Evolutionary conservation across 2,329 filamentous ascomycete genomes (phyloP).

Genomic region (Cordyceps javanica): DNA sequence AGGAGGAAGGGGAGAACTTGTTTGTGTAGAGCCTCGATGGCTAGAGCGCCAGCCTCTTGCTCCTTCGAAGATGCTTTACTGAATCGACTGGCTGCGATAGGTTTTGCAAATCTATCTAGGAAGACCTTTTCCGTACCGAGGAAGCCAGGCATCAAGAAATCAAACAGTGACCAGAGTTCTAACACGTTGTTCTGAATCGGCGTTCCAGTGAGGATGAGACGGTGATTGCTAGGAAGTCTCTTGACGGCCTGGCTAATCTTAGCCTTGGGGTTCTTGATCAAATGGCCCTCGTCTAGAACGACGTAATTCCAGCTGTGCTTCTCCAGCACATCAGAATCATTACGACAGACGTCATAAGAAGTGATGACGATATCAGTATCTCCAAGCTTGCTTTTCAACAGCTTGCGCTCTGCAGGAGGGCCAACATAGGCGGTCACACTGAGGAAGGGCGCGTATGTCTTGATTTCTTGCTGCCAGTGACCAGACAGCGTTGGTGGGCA

Average conservation of each 20-base stretch:
- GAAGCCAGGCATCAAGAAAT: constrained; percentile 98
- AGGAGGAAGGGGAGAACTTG: constrained; percentile 95
- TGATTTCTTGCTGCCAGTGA: constrained; percentile 98
- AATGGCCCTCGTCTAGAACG: constrained; percentile 91
- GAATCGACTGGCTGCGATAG: constrained; percentile 88
- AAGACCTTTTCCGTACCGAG: constrained; percentile 94
- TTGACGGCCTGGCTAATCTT: constrained; percentile 95
- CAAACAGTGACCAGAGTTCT: constrained; percentile 95
- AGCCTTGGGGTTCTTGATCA: constrained; percentile 98
- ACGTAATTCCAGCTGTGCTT: constrained; percentile 95
- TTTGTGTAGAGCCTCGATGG: constrained; percentile 97
- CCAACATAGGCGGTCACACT: constrained; percentile 87
- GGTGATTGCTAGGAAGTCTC: constrained; percentile 81
- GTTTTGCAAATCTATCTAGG: constrained; percentile 88
- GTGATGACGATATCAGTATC: constrained; percentile 91
- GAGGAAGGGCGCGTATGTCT: constrained; percentile 91
- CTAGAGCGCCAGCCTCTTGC: constrained; percentile 91
- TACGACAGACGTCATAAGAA: constrained; percentile 95
- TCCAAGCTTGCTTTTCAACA: constrained; percentile 61
- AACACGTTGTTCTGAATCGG: constrained; percentile 98
- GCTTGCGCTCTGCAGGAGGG: constrained; percentile 71
- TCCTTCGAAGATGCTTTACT: constrained; percentile 98
- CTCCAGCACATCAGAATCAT: constrained; percentile 80
- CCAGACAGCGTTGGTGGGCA: constrained; percentile 94
- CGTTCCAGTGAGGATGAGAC: constrained; percentile 91